Conservation (phyloP, 345 rosid species). For the Psidium friedrichsthalianum region DNA sequence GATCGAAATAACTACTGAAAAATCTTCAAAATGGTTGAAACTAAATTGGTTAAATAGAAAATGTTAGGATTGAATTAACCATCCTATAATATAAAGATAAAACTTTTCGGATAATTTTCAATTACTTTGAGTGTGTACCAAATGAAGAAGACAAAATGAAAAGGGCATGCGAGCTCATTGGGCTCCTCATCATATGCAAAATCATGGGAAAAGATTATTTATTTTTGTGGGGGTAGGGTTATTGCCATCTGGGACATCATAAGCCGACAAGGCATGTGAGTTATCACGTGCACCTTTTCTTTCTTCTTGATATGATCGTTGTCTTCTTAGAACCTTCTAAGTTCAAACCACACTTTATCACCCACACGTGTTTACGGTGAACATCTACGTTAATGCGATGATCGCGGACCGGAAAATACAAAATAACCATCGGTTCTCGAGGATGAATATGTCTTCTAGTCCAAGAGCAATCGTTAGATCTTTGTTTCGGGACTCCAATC, state of each 20-base stretch:
- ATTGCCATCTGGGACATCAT: neutral
- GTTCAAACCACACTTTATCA: neutral
- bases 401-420: neutral
- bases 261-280: neutral
- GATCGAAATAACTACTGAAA: neutral
- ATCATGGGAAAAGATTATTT: neutral
- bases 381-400: neutral
- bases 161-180: neutral
- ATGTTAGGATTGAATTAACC: accelerated
- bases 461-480: too few relatives aligned
- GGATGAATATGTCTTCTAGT: too few relatives aligned
- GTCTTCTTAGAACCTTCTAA: neutral
- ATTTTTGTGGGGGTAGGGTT: neutral
- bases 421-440: neutral
- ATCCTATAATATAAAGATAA: too few relatives aligned
- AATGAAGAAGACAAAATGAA: neutral
- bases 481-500: too few relatives aligned
- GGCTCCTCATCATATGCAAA: neutral
- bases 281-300: neutral
- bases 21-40: neutral
- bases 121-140: neutral
- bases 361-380: neutral
- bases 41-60: neutral
- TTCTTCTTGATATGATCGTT: neutral
- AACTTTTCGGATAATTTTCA: neutral